Evolutionary conservation across 2,329 filamentous ascomycete species (phyloP), one percentile per base, ranked within the genome.

Genomic region (Curvularia sp.): DNA sequence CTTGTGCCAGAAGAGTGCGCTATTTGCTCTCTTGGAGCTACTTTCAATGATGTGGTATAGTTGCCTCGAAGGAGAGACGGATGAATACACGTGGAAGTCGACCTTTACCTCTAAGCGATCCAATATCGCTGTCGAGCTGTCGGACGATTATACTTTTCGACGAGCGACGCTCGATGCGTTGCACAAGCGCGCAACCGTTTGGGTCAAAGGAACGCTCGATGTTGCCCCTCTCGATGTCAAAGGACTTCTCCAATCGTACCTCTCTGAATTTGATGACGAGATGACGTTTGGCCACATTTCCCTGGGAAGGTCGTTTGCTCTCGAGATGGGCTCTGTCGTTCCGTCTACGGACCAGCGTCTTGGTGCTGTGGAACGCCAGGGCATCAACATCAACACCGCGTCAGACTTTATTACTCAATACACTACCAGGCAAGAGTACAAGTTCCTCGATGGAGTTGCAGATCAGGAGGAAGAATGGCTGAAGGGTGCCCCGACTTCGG

Each of bases 331-430:
- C 3, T 91, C 92, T 8, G 82, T 89, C 15, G 92, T 99, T 55
- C 94, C 96, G 5, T 84, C 85, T 5, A 93, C 90, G 9, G 94
- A 99, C 74, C 92, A 96, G 71, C 87, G 92, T 62, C 83, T 99
- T 41, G 88, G 73, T 48, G 93, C 92, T 6, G 87, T 99, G 48
- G 91, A 96, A 65, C 85, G 84, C 62, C 88, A 89, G 18, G 87
- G 89, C 47, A 86, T 87, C 53, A 87, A 87, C 61, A 89, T 97
- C 74, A 97, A 98, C 74, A 93, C 93, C 10, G 93, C 92, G 0
- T 98, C 95, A 2, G 94, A 98, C 74, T 97, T 99, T 69, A 87
- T 99, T 72, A 93, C 95, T 1, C 94, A 99, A 73, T 99, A 99
- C 75, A 98, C 94, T 3, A 96, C 93, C 25, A 90, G 95, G 36